Evolutionary conservation across 306 rosid genomes (phyloP).

Genomic region (Castanea sativa): DNA sequence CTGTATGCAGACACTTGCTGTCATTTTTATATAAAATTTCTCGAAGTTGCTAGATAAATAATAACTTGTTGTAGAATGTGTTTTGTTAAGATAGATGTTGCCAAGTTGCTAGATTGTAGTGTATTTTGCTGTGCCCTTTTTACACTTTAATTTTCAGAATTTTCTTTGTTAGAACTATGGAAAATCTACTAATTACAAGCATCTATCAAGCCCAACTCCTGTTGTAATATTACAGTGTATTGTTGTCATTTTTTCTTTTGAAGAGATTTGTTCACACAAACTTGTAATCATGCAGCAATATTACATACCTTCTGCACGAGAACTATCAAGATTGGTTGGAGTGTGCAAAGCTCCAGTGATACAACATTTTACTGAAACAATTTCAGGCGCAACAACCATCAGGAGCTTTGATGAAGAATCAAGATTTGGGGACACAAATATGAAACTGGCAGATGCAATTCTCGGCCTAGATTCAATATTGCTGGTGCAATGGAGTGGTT

Average conservation of each 20-base stretch:
- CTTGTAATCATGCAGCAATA: constrained; percentile 53
- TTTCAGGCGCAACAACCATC: no score
- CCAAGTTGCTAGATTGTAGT: background rate
- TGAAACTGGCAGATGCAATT: no score
- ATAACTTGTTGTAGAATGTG: background rate
- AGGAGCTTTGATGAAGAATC: no score
- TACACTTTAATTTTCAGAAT: background rate
- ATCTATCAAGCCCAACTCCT: background rate
- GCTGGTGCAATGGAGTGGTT: constrained; percentile 23
- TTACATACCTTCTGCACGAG: constrained; percentile 27
- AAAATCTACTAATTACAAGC: background rate
- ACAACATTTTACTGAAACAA: no score
- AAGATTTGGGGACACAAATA: no score
- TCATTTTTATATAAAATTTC: background rate
- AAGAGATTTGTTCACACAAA: background rate
- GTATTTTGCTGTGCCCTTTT: background rate
- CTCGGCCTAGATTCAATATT: no score
- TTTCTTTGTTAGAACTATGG: background rate
- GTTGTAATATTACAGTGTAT: background rate
- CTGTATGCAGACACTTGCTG: background rate
- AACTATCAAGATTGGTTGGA: no score
- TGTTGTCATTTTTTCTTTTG: background rate
- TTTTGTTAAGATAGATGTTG: background rate
- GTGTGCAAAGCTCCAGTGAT: no score
- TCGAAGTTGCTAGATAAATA: background rate